A percentile compares a stretch with the other conserved stretches of the same genome.
phyloP scores from a whole-genome alignment of 805 yeast genomes.

The Yamadazyma endophytica region DNA sequence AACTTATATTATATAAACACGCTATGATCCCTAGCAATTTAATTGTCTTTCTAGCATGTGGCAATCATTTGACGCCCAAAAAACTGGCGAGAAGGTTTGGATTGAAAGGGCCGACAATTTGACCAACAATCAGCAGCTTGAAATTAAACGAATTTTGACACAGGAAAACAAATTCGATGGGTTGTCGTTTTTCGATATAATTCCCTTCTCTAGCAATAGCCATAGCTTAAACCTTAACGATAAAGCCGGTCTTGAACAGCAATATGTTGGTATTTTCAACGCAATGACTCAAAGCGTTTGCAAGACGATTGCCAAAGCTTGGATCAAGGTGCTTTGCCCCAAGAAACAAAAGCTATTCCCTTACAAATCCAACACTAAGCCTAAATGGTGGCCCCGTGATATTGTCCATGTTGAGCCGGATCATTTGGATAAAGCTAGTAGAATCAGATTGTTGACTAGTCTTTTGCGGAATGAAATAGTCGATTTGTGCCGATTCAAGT shows the following conservation, averaged over 20 bases:
- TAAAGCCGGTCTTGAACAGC: conserved; percentile 7
- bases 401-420: conserved; percentile 71
- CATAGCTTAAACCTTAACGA: conserved; percentile 1
- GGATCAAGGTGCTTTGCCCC: conserved; percentile 68
- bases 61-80: too few species aligned
- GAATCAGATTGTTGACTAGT: conserved; percentile 46
- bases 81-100: too few species aligned
- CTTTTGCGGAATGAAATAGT: conserved; percentile 20
- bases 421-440: conserved; percentile 57
- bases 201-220: conserved; percentile 1
- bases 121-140: conserved; percentile 2
- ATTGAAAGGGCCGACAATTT: too few species aligned
- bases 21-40: too few species aligned
- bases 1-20: too few species aligned
- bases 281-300: conserved; percentile 35
- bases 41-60: too few species aligned
- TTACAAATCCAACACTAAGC: conserved; percentile 48
- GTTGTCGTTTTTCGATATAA: conserved; percentile 4
- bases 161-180: not conserved
- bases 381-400: conserved; percentile 67
- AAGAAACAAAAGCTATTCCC: conserved; percentile 61
- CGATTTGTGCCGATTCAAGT: conserved; percentile 7
- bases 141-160: conserved; percentile 2
- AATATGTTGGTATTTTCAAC: conserved; percentile 15
- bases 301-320: conserved; percentile 57